phyloP scores from a whole-genome alignment of 2,329 filamentous ascomycete species.

The Cercospora zeina region DNA sequence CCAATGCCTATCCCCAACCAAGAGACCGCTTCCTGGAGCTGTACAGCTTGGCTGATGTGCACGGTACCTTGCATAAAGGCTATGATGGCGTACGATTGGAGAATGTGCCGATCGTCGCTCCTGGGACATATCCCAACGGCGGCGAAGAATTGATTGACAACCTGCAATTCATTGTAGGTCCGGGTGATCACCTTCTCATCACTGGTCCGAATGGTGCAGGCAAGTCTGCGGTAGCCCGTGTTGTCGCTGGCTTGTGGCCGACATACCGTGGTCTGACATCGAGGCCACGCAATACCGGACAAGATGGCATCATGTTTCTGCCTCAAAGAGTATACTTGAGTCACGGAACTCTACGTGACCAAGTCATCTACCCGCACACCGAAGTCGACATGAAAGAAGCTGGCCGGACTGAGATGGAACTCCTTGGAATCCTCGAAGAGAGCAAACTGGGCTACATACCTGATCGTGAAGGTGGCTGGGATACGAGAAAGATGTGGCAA shows the following conservation, averaged over 20 bases:
- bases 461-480: conserved; percentile 91
- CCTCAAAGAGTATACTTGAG: conserved; percentile 91
- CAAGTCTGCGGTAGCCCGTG: conserved; percentile 82
- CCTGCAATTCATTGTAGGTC: conserved; percentile 82
- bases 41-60: conserved; percentile 85
- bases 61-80: conserved; percentile 90
- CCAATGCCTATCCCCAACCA: conserved; percentile 76
- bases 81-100: conserved; percentile 94
- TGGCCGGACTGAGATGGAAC: conserved; percentile 72
- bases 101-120: conserved; percentile 88
- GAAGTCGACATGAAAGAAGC: conserved; percentile 89
- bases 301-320: conserved; percentile 96
- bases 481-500: conserved; percentile 97
- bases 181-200: conserved; percentile 89
- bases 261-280: conserved; percentile 91
- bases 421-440: conserved; percentile 76
- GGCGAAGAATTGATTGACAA: conserved; percentile 90
- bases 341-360: conserved; percentile 88
- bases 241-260: conserved; percentile 92
- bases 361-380: conserved; percentile 96
- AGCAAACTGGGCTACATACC: conserved; percentile 86
- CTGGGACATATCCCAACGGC: conserved; percentile 80
- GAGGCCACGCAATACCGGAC: conserved; percentile 68
- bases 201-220: conserved; percentile 94
- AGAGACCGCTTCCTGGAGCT: conserved; percentile 70